phyloP scores from a whole-genome alignment of 2,329 filamentous ascomycete genomes.

The Fusarium palustre region DNA sequence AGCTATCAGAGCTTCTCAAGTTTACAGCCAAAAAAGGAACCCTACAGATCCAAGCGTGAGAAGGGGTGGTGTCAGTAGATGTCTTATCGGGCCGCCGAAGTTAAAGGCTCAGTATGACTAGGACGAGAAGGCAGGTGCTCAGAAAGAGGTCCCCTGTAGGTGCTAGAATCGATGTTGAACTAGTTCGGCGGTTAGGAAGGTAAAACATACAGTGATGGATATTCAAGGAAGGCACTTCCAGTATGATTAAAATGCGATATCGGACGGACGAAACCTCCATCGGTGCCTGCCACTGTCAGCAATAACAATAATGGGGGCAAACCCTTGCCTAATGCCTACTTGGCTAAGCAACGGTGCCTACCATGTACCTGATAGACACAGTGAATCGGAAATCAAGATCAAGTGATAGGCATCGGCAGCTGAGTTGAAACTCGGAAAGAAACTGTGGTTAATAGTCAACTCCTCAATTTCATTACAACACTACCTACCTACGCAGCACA shows the following conservation, averaged over 20 bases:
- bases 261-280: not conserved
- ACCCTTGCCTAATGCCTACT: not conserved
- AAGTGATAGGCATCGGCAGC: not conserved
- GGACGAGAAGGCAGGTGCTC: not conserved
- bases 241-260: not conserved
- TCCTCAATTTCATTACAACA: constrained; percentile 3
- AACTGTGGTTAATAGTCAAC: not conserved
- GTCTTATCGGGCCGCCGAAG: not conserved
- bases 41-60: constrained; percentile 9
- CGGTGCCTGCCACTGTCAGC: constrained; percentile 19
- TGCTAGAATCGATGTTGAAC: not conserved
- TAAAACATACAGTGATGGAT: not conserved
- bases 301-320: not conserved
- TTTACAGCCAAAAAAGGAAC: constrained; percentile 11
- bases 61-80: not conserved
- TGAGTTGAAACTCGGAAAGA: not conserved
- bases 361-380: not conserved
- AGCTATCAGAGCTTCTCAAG: constrained; percentile 10
- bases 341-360: no score
- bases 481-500: constrained; percentile 14
- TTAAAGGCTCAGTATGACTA: not conserved
- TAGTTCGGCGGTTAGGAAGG: not conserved
- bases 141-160: not conserved
- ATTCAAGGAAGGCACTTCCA: not conserved
- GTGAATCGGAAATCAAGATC: not conserved